Conservation (phyloP, 768 basidiomycete species). For the Austroboletus eburneus region DNA sequence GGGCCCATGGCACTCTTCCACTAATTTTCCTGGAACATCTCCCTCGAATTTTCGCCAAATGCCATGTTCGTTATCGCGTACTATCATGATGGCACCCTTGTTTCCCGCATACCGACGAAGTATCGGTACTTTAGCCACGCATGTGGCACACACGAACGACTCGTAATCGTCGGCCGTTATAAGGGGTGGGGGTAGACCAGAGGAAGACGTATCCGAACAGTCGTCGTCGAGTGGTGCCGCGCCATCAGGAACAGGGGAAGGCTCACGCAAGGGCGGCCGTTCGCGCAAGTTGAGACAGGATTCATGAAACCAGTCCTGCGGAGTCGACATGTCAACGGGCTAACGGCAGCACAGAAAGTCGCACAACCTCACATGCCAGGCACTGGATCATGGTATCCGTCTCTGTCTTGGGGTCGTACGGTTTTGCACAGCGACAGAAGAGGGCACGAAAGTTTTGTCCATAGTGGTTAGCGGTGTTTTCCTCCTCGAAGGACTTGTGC, state of each 20-base stretch:
- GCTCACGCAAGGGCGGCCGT: conserved; percentile 48
- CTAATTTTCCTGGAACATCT: conserved; percentile 5
- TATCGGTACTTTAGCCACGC: conserved; percentile 52
- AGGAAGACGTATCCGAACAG: conserved; percentile 59
- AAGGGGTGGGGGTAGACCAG: conserved; percentile 63
- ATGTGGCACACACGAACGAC: conserved; percentile 65
- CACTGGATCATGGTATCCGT: conserved; percentile 88
- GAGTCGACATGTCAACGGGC: conserved; percentile 1
- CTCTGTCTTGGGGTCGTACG: conserved; percentile 72
- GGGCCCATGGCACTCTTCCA: conserved; percentile 9
- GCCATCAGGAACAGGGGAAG: conserved; percentile 25
- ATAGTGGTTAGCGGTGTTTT: conserved; percentile 60
- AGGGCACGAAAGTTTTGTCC: conserved; percentile 66
- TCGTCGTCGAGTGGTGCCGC: conserved; percentile 39
- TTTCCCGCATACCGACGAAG: conserved; percentile 67
- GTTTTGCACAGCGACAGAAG: conserved; percentile 72
- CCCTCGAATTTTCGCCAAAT: conserved; percentile 53
- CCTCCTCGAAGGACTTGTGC: conserved; percentile 48
- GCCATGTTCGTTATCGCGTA: conserved; percentile 42
- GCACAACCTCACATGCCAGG: conserved; percentile 69
- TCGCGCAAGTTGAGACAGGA: conserved; percentile 80
- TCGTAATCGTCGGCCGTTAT: conserved; percentile 71
- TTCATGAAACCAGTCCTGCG: conserved; percentile 88
- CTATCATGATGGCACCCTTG: conserved; percentile 61
- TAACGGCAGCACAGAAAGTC: no score